These are phyloP conservation scores for Sugiyamaella boreocaroliniensis DNA, from an alignment of 805 yeast genomes.

Conservation along the genomic window DNA sequence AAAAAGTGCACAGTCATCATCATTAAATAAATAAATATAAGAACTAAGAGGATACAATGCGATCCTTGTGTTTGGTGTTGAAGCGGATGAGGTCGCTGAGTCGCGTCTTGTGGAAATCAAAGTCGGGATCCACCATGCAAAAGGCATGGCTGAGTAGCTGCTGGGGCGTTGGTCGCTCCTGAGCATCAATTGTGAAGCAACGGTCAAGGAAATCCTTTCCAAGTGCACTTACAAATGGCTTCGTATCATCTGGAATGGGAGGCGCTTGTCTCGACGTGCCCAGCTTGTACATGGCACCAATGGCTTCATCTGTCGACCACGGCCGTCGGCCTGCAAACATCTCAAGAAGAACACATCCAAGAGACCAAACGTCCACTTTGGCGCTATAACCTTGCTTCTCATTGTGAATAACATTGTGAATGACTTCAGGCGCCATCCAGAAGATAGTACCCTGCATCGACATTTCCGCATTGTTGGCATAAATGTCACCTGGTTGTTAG, in stretches of 20 bases:
- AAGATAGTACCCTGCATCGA: conserved; percentile 98
- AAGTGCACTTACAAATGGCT: conserved; percentile 50
- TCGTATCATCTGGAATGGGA: conserved; percentile 89
- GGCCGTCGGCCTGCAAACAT: conserved; percentile 98
- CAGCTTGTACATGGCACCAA: conserved; percentile 83
- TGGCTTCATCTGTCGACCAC: conserved; percentile 93
- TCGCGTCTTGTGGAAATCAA: conserved; percentile 48
- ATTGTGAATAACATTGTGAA: conserved; percentile 68
- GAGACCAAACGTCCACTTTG: conserved; percentile 95
- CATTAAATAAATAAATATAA: neutral
- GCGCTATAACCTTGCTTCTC: conserved; percentile 91
- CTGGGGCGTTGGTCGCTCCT: conserved; percentile 81
- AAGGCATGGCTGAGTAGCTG: conserved; percentile 52
- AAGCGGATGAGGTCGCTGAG: conserved; percentile 48
- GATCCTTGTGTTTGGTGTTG: conserved; percentile 15
- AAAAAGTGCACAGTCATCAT: no score
- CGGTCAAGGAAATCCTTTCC: conserved; percentile 67
- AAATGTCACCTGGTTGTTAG: conserved; percentile 49
- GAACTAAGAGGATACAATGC: neutral
- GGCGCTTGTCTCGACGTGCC: conserved; percentile 89
- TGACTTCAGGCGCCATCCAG: conserved; percentile 99
- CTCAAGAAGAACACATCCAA: conserved; percentile 94
- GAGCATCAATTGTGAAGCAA: conserved; percentile 72
- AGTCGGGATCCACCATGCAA: conserved; percentile 36
- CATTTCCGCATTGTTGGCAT: conserved; percentile 88